phyloP scores from a whole-genome alignment of 2,329 filamentous ascomycete species.

The Phoma sp. region DNA sequence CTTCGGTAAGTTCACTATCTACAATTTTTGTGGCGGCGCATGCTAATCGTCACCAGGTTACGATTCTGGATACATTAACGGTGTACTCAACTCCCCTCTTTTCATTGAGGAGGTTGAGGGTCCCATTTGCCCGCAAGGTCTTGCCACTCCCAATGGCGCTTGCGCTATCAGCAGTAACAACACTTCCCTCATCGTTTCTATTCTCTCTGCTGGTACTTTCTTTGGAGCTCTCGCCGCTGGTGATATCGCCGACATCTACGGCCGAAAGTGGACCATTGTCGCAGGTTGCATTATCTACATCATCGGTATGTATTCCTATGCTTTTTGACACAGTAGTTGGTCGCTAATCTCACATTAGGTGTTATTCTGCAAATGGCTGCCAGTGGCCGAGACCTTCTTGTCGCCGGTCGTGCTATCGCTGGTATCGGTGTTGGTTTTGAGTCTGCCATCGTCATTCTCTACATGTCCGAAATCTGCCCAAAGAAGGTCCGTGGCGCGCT shows the following conservation, averaged over 20 bases:
- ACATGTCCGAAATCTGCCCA: conserved; percentile 72
- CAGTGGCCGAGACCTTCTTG: conserved; percentile 15
- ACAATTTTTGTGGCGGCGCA: conserved; percentile 54
- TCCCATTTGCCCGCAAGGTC: conserved; percentile 34
- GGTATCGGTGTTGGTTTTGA: conserved; percentile 41
- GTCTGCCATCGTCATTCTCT: conserved; percentile 60
- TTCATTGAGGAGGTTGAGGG: conserved; percentile 19
- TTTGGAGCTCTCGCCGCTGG: conserved; percentile 73
- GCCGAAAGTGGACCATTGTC: conserved; percentile 66
- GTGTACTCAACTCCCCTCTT: conserved; percentile 17
- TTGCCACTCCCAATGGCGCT: conserved; percentile 27
- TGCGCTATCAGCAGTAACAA: conserved; percentile 16
- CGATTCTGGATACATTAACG: conserved; percentile 30
- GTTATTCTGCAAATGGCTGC: conserved; percentile 18
- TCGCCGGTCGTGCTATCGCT: conserved; percentile 39
- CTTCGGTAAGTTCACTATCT: conserved; percentile 25
- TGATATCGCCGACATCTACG: conserved; percentile 67
- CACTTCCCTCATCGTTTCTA: conserved; percentile 68
- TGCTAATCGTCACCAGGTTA: conserved; percentile 5
- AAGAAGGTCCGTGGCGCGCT: conserved; percentile 74
- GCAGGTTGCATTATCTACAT: conserved; percentile 29
- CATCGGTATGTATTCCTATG: conserved; percentile 30
- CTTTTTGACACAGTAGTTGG: neutral
- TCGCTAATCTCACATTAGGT: conserved; percentile 21
- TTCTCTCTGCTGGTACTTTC: conserved; percentile 79